Conservation (phyloP, 108 stramenopile genomes). For the Cylindrotheca closterium region DNA sequence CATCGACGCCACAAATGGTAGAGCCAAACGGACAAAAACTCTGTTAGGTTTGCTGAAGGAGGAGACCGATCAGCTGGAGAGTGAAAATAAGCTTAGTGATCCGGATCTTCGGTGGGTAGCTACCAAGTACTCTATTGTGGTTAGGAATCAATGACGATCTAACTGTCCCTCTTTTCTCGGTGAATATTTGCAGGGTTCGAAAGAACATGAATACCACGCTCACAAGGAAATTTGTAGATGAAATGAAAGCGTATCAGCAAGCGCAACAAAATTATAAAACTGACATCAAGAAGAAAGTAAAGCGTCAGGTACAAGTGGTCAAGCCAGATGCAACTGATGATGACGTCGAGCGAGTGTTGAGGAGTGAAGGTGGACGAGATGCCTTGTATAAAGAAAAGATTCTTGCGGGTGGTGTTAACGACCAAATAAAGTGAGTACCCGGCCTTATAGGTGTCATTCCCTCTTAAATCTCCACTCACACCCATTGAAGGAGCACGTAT, state of each 20-base stretch:
- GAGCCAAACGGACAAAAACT: conserved; percentile 82
- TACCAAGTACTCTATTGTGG: background rate
- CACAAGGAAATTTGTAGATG: conserved; percentile 96
- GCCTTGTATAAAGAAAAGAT: conserved; percentile 81
- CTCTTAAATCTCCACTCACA: background rate
- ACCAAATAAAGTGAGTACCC: conserved; percentile 74
- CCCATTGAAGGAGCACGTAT: conserved; percentile 50
- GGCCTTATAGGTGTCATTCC: background rate
- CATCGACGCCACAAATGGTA: conserved; percentile 73
- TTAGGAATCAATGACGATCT: background rate
- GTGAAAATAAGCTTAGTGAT: conserved; percentile 51
- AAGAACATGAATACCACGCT: conserved; percentile 94
- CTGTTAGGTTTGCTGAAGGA: conserved; percentile 77
- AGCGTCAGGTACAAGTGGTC: conserved; percentile 93
- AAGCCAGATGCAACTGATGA: conserved; percentile 97
- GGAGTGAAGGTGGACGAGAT: conserved; percentile 86
- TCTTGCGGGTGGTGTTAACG: conserved; percentile 87
- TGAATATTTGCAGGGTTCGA: conserved; percentile 52
- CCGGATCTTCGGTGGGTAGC: conserved; percentile 65
- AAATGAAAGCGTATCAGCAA: conserved; percentile 95
- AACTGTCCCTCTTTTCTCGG: background rate
- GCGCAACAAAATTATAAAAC: conserved; percentile 97
- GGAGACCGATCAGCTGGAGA: conserved; percentile 74
- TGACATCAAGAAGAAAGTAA: conserved; percentile 93
- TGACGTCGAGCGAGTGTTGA: conserved; percentile 94